phyloP scores from a whole-genome alignment of 345 rosid genomes.

The Populus nigra region DNA sequence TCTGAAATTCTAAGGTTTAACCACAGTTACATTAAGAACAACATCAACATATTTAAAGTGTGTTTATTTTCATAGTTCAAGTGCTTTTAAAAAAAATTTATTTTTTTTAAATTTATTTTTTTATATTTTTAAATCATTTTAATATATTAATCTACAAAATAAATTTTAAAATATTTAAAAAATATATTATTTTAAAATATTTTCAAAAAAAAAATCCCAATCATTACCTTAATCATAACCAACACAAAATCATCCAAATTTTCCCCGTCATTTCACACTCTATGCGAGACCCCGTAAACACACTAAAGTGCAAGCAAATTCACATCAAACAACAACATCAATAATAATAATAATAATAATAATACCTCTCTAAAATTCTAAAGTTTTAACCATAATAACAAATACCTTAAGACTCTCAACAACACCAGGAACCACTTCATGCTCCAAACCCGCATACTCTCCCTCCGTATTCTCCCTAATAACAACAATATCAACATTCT shows the following conservation, averaged over 20 bases:
- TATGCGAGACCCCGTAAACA: not conserved
- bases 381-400: not conserved
- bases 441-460: conserved; percentile 85
- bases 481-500: conserved; percentile 83
- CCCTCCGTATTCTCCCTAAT: conserved; percentile 96
- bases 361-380: no score
- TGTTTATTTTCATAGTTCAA: no score
- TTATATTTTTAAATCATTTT: no score
- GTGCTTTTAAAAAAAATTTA: no score
- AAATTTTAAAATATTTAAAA: no score
- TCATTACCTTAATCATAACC: not conserved
- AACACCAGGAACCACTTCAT: conserved; percentile 94
- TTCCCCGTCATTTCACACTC: not conserved
- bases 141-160: no score
- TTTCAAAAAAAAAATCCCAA: no score
- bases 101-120: no score
- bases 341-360: no score
- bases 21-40: not conserved
- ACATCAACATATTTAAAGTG: no score
- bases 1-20: not conserved
- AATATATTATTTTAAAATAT: no score
- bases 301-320: not conserved
- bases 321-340: not conserved
- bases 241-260: not conserved
- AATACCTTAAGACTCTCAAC: conserved; percentile 66